Conservation (phyloP, 2,329 filamentous ascomycete genomes). For the Colletotrichum gigasporum region DNA sequence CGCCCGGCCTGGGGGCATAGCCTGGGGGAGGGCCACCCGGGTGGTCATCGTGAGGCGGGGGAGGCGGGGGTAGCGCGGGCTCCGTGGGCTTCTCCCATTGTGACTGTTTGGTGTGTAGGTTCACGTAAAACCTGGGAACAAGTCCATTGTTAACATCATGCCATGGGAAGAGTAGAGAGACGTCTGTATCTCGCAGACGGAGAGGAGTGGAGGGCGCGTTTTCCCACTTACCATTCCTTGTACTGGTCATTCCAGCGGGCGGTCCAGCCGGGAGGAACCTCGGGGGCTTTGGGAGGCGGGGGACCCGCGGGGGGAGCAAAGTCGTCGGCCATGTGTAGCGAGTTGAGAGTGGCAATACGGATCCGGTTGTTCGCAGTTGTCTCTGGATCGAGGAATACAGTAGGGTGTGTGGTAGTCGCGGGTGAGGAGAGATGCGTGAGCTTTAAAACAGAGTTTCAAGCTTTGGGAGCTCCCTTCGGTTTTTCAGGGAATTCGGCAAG, state of each 20-base stretch:
- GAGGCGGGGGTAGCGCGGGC: conserved; percentile 65
- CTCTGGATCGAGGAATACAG: background rate
- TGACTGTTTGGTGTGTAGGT: conserved; percentile 86
- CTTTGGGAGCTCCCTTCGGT: conserved; percentile 3
- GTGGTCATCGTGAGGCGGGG: conserved; percentile 47
- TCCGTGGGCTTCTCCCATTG: conserved; percentile 88
- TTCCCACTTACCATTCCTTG: conserved; percentile 80
- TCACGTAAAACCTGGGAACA: conserved; percentile 82
- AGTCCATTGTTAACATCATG: too few relatives aligned
- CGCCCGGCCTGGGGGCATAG: conserved; percentile 64
- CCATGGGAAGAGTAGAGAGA: background rate
- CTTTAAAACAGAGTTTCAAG: background rate
- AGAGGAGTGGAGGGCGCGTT: too few relatives aligned
- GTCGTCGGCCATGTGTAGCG: conserved; percentile 61
- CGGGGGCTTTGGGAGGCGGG: conserved; percentile 70
- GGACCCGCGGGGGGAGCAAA: conserved; percentile 63
- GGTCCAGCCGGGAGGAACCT: conserved; percentile 76
- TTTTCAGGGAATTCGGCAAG: background rate
- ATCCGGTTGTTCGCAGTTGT: background rate
- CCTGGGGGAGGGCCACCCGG: conserved; percentile 73
- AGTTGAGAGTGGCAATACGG: background rate
- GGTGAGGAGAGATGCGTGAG: background rate
- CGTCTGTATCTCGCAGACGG: too few relatives aligned
- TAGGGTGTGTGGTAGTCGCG: background rate
- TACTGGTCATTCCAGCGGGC: conserved; percentile 89